These are phyloP conservation scores for Cyclotella kingstonii DNA, from an alignment of 108 stramenopile species.

Conservation along the genomic window DNA sequence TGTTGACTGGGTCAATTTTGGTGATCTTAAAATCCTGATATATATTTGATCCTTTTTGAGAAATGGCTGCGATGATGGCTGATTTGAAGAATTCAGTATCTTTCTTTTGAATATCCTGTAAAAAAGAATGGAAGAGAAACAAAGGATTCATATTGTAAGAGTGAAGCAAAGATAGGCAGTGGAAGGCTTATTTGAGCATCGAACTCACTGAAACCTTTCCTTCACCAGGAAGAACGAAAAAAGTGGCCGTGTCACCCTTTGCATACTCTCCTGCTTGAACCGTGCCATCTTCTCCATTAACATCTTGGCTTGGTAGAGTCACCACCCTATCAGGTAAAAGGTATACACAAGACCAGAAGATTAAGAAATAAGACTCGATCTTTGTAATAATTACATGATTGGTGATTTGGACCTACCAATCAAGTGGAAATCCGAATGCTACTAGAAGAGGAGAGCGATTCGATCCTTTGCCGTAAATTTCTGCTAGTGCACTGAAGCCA, in stretches of 20 bases:
- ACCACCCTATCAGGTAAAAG: too few relatives aligned
- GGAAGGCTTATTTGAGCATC: too few relatives aligned
- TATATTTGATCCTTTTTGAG: conserved; percentile 87
- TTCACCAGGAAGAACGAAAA: conserved; percentile 68
- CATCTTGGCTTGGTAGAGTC: conserved; percentile 81
- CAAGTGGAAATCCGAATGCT: conserved; percentile 79
- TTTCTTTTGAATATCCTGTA: conserved; percentile 55
- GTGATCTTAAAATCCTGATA: conserved; percentile 93
- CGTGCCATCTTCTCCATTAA: conserved; percentile 95
- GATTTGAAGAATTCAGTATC: conserved; percentile 69
- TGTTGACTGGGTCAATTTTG: conserved; percentile 64
- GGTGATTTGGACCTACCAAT: too few relatives aligned
- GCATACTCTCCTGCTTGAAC: conserved; percentile 93
- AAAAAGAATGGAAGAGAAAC: background rate
- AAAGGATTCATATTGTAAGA: too few relatives aligned
- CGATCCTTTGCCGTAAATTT: conserved; percentile 81
- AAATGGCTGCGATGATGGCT: conserved; percentile 66
- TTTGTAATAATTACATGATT: too few relatives aligned
- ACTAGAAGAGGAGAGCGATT: conserved; percentile 89
- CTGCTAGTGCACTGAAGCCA: conserved; percentile 83
- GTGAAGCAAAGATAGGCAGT: too few relatives aligned
- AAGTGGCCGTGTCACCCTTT: conserved; percentile 95
- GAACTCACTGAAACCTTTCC: conserved; percentile 65
- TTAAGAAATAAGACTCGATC: too few relatives aligned
- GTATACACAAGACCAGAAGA: too few relatives aligned